Conservation (phyloP, 78 protist species). For the Cavenderia fasciculata region DNA sequence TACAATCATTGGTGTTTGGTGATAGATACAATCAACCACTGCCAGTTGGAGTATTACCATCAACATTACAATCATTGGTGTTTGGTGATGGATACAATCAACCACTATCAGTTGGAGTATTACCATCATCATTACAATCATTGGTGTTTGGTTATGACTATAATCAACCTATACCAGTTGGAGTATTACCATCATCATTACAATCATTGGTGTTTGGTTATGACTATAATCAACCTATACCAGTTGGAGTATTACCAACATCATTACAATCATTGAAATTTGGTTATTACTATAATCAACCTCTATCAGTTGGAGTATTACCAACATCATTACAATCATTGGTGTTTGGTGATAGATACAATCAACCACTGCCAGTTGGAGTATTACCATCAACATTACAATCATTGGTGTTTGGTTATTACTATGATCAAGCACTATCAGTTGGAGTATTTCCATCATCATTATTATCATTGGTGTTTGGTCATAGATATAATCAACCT, state of each 20-base stretch:
- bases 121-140: background rate
- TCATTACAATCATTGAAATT: background rate
- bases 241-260: background rate
- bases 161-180: background rate
- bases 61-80: too few species aligned
- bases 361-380: background rate
- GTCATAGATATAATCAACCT: background rate
- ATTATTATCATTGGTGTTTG: background rate
- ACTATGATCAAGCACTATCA: background rate
- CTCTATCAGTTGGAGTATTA: background rate
- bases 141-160: constrained; percentile 1
- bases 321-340: background rate
- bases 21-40: too few species aligned
- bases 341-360: background rate
- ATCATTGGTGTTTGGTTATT: background rate
- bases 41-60: too few species aligned
- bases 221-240: background rate
- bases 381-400: background rate
- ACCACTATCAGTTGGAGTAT: background rate
- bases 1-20: too few species aligned
- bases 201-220: constrained; percentile 9
- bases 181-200: background rate
- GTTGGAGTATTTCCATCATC: background rate
- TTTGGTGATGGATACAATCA: background rate
- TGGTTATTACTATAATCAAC: background rate